Percentiles rank a stretch among this genome's conserved stretches.
Conservation (phyloP, 192 early-diverging fungal species). For the Coemansia sp. region DNA sequence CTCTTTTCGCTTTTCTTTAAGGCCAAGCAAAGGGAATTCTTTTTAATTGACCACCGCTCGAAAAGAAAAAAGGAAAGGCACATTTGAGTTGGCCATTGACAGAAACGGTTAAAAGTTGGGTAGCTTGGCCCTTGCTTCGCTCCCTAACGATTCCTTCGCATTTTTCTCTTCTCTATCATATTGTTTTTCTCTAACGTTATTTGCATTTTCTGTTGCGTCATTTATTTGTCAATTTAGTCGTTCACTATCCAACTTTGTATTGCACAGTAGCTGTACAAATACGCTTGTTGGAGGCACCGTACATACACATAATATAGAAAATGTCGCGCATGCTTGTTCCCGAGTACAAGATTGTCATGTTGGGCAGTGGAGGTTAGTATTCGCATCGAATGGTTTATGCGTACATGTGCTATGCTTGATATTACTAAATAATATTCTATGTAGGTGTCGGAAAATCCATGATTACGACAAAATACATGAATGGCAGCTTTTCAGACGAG, state of each 20-base stretch:
- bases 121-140: not conserved
- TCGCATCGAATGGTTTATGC: not conserved
- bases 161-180: not conserved
- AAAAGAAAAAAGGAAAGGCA: not conserved
- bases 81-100: not conserved
- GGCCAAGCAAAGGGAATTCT: not conserved
- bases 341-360: constrained; percentile 95
- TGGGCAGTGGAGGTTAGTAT: constrained; percentile 84
- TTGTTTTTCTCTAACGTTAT: not conserved
- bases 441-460: constrained; percentile 81
- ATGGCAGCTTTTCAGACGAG: constrained; percentile 84
- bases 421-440: not conserved
- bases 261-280: no score
- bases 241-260: no score
- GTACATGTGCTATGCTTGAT: no score
- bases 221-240: not conserved
- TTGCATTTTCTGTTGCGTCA: not conserved
- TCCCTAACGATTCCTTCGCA: no score
- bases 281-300: no score
- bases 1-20: not conserved
- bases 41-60: not conserved
- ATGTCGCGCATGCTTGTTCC: constrained; percentile 57
- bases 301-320: not conserved
- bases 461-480: constrained; percentile 90
- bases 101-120: not conserved